A percentile compares a stretch with the other conserved stretches of the same genome.
phyloP scores from a whole-genome alignment of 1,284 basidiomycete genomes.

The Ustilago hordei region DNA sequence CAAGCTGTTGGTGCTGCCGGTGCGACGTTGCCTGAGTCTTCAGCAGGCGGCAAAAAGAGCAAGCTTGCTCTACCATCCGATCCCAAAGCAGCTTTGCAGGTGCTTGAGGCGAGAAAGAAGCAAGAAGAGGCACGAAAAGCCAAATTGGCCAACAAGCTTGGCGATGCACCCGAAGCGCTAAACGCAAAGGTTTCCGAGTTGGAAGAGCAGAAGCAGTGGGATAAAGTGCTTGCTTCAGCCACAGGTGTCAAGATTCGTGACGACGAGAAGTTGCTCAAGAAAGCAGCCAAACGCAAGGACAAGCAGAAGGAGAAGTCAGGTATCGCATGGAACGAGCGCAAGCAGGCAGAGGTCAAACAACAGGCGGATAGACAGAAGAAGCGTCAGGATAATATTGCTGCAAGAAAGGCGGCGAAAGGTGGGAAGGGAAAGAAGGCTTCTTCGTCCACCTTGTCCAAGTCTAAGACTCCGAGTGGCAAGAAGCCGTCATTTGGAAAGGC shows the following conservation, averaged over 20 bases:
- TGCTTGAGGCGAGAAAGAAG: conserved; percentile 62
- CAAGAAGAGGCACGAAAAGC: conserved; percentile 50
- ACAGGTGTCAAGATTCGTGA: conserved; percentile 67
- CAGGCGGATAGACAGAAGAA: conserved; percentile 64
- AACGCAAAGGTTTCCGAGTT: conserved; percentile 45
- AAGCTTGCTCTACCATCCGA: conserved; percentile 62
- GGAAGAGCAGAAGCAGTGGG: conserved; percentile 62
- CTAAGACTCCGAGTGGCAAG: conserved; percentile 47
- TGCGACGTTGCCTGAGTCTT: conserved; percentile 23
- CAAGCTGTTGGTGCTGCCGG: conserved; percentile 37
- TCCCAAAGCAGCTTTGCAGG: conserved; percentile 65
- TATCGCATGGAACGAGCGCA: conserved; percentile 63
- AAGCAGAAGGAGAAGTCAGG: conserved; percentile 64
- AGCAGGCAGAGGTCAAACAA: conserved; percentile 51
- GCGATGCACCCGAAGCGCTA: conserved; percentile 45
- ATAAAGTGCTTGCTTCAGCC: conserved; percentile 61
- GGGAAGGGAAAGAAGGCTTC: conserved; percentile 45
- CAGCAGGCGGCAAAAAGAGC: conserved; percentile 51
- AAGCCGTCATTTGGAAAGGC: conserved; percentile 50
- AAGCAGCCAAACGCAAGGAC: conserved; percentile 64
- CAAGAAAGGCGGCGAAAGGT: conserved; percentile 54
- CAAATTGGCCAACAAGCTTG: conserved; percentile 45
- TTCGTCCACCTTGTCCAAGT: conserved; percentile 27
- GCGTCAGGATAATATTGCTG: conserved; percentile 63
- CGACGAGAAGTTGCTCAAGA: conserved; percentile 65